Evolutionary conservation across 352 stramenopile species (phyloP), one percentile per base, ranked within the genome.

Genomic region (Elongisporangium undulatum): DNA sequence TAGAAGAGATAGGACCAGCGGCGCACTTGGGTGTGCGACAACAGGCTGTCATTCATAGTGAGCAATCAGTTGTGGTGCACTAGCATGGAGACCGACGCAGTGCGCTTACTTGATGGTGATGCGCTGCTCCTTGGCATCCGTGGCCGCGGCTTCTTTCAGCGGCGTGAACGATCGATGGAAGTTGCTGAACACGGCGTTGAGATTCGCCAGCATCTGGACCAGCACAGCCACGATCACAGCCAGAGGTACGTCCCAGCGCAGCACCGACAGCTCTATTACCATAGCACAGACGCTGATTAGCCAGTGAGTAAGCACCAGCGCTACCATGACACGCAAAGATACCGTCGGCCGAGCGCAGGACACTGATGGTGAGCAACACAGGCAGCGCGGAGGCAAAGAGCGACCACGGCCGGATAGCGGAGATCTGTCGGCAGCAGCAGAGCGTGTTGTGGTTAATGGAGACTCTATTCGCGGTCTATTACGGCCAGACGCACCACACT

Each of bases 111-210:
- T 92, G 61, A 92, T 81, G 34, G 89, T 68, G 55, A 90, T 85
- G 17, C 23, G 54, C 22, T 72, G 65, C 59, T 85, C 67, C 62
- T 87, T 70, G 23, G 62, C 57, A 55, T 79, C 59, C 63, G 34
- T 45, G n/a, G n/a, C n/a, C 34, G 34, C 53, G 24, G 61, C 63
- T n/a, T 63, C 48, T 24, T 63, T 62, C 53, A 71, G 56, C 3
- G 73, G 70, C 49, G 77, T 63, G 48, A 93, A 72, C 3, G 77
- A 65, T 21, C 81, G 79, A 38, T 88, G 81, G 58, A 91, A 90
- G 3, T 82, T 89, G 70, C 67, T 75, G 71, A 90, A 91, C 24
- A 91, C 69, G 2, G 60, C 65, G 62, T 84, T 93, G 56, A 93
- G 68, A 39, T 93, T 93, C 15, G 72, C 77, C 8, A 89, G 59